Evolutionary conservation across 306 rosid species (phyloP), one percentile per base, ranked within the genome.

Genomic region (Dryas octopetala): DNA sequence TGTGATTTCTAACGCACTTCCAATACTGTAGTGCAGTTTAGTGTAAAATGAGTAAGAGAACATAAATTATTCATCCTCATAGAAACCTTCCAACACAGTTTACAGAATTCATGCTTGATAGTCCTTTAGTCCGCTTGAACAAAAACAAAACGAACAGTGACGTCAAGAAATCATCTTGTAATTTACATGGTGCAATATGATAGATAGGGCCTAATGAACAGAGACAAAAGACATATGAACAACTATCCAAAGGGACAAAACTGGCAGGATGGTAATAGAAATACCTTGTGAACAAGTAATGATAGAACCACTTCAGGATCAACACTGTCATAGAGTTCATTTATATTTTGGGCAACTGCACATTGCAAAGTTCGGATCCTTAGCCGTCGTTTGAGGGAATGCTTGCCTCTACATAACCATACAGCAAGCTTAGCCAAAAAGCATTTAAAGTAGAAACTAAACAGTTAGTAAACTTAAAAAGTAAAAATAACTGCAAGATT

Each of bases 251-350:
- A 40, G 10, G 66, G 5, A 28, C 17, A 23, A 11, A 38, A 74
- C 54, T 54, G 52, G 74, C n/a, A n/a, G 44, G 44, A 47, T 16
- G 15, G 12, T 32, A 46, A 12, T n/a, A 78, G 59, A 77, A 52
- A 28, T 80, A 94, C 97, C 96, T 94, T 94, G 89, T 94, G 97
- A 84, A 87, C 91, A 32, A 94, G 97, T 74, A 94, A 71, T 14
- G 97, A 94, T 28, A 91, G 82, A 73, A 94, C 87, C 70, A 86
- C 98, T 87, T 94, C 97, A 45, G 93, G 89, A 81, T 85, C 98
- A 87, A 91, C 94, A 82, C 91, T 85, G 77, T 94, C 98, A 59
- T 90, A 94, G 70, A 94, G 89, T 81, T 91, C 96, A 52, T 81
- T 70, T 67, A 87, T 70, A 83, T 91, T 85, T 82, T 91, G 89